A percentile compares a stretch with the other conserved stretches of the same genome.
These are phyloP conservation scores for Rhizopogon sp. DNA, from an alignment of 768 basidiomycete species.

Conservation along the genomic window DNA sequence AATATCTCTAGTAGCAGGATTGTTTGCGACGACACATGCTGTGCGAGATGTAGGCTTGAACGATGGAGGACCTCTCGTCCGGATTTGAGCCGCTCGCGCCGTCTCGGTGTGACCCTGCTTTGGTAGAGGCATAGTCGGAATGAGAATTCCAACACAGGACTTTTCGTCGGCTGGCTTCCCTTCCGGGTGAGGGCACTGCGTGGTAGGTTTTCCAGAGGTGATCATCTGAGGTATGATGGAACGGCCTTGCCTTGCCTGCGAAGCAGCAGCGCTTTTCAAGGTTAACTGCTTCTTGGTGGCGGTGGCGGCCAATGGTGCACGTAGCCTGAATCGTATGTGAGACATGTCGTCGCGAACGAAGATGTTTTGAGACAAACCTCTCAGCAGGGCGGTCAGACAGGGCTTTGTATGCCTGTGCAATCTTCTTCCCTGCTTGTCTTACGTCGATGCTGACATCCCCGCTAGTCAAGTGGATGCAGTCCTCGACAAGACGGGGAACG, in stretches of 20 bases:
- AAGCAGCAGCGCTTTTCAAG: neutral
- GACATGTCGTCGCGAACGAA: neutral
- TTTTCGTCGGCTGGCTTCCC: neutral
- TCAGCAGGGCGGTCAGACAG: conserved; percentile 66
- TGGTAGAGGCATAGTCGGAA: too few relatives aligned
- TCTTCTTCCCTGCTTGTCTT: conserved; percentile 58
- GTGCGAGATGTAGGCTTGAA: too few relatives aligned
- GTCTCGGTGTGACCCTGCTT: too few relatives aligned
- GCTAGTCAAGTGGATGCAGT: conserved; percentile 52
- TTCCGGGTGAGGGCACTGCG: neutral
- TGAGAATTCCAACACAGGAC: neutral
- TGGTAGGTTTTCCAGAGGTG: neutral
- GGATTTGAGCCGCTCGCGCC: too few relatives aligned
- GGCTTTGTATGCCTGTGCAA: conserved; percentile 73
- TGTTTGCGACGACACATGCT: neutral
- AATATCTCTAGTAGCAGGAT: too few relatives aligned
- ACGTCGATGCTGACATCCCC: conserved; percentile 75
- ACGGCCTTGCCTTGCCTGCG: neutral
- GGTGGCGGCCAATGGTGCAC: conserved; percentile 33
- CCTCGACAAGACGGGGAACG: conserved; percentile 32
- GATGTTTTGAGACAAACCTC: conserved; percentile 37
- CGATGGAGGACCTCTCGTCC: too few relatives aligned
- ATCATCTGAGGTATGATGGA: neutral
- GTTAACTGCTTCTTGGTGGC: conserved; percentile 55
- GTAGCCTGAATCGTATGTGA: conserved; percentile 46